Evolutionary conservation across 352 stramenopile genomes (phyloP), one percentile per base, ranked within the genome.

Genomic region (Globisporangium takayamanum): DNA sequence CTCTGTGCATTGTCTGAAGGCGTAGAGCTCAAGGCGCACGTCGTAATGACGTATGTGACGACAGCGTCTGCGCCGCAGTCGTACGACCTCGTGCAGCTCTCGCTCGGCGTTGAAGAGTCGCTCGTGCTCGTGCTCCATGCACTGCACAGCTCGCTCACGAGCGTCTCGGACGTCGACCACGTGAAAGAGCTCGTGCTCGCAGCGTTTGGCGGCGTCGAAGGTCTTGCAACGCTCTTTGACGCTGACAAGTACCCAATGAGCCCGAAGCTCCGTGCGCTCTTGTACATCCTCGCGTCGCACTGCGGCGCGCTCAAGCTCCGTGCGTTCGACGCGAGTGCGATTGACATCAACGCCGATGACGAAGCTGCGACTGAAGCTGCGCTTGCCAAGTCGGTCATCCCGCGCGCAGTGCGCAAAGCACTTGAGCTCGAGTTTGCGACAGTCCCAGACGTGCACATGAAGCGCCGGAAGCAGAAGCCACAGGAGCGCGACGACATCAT

Each of bases 331-430:
- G 64, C 60, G 4, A 76, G 53, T 45, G 54, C 70, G 44, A 87
- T 92, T 26, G 78, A 92, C 52, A 69, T 92, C n/a, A 88, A 94
- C 45, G 80, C 74, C 5, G 82, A 92, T 33, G 80, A 94, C 20
- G 84, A 94, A 53, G 76, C 65, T 5, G 80, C 84, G 15, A 89
- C 77, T 0, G 84, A 94, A 59, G 76, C 76, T 0, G 74, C 82
- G 6, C 50, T 94, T 11, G 80, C 78, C 0, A 80, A 74, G 37
- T 69, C 75, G 15, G 60, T 92, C 5, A 87, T 94, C 55, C 78
- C 84, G 5, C 77, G 74, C 20, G 78, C 76, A 3, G 62, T 94
- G 53, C 79, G 78, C 8, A 76, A 74, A 14, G 74, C 83, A 2
- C 63, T 94, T 5, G 71, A 82, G 55, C 66, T 67, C 20, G 63